Evolutionary conservation across 305 asterid species (phyloP), one percentile per base, ranked within the genome.

Genomic region (Salvia sclarea): DNA sequence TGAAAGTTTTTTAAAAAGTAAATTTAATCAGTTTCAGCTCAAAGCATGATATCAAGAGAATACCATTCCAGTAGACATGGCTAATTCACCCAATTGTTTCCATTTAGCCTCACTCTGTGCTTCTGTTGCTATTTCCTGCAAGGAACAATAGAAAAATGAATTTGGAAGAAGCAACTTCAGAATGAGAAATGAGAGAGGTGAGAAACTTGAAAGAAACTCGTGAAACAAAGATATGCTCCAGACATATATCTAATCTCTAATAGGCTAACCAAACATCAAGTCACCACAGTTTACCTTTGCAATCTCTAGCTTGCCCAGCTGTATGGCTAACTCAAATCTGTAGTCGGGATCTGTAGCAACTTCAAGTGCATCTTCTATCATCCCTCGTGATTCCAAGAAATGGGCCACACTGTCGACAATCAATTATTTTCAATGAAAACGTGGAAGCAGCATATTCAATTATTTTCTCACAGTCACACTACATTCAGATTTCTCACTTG

Each of bases 81-180:
- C 99, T 73, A 95, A 86, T 81, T 89, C 99, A 59, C 99, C 99
- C 94, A 95, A 77, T 75, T 95, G 99, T 85, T 86, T 95, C 99
- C 99, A 95, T 76, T 95, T 95, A 58, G 91, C 79, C 78, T 91
- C 98, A 31, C 94, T 95, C 69, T 84, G 87, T 48, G 92, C 98
- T 40, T 75, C 81, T 44, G 79, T 22, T 5, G 98, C 99, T 65
- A 95, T 95, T 82, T 88, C 97, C 99, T 95, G 83, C 61, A 70
- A 61, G 77, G 58, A 62, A 73, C 47, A 24, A 75, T 25, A 50
- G 17, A 28, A 62, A 72, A 75, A 55, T 53, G 64, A 57, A 55
- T 72, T 18, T 47, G 55, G 77, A 24, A 77, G 78, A 72, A 62
- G 30, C 62, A 69, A 14, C 28, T 44, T 56, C 30, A 69, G 64